phyloP scores from a whole-genome alignment of 2,329 filamentous ascomycete species.

The Exserohilum rostratum region DNA sequence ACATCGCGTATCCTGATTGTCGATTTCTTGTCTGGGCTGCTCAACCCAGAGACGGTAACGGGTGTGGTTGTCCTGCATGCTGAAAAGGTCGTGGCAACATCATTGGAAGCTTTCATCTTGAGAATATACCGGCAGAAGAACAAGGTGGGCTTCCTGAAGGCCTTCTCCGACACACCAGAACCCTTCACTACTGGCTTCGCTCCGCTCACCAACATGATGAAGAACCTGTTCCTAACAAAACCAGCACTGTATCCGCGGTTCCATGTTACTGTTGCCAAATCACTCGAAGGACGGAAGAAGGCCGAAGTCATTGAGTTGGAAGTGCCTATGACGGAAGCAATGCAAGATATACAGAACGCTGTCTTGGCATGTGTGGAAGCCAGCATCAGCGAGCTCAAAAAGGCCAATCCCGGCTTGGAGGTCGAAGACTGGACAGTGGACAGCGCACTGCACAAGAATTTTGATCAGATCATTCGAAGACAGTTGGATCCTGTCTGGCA shows the following conservation, averaged over 20 bases:
- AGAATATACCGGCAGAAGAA: conserved; percentile 94
- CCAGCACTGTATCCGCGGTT: conserved; percentile 92
- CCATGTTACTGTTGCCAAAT: conserved; percentile 86
- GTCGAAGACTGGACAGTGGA: conserved; percentile 98
- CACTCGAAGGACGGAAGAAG: conserved; percentile 87
- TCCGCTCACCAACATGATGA: conserved; percentile 86
- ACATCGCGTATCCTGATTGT: conserved; percentile 95
- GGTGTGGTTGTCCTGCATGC: conserved; percentile 88
- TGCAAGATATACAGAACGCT: conserved; percentile 92
- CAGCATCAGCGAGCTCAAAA: conserved; percentile 92
- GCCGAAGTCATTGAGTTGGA: conserved; percentile 97
- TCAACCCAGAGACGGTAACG: conserved; percentile 84
- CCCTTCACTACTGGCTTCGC: conserved; percentile 88
- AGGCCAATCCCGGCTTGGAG: conserved; percentile 85
- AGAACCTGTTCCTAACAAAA: conserved; percentile 88
- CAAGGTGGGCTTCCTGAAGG: conserved; percentile 90
- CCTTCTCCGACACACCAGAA: conserved; percentile 92
- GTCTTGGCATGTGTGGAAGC: conserved; percentile 96
- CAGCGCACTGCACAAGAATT: conserved; percentile 88
- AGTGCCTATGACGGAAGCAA: conserved; percentile 91
- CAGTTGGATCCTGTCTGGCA: conserved; percentile 98
- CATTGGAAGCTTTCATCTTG: conserved; percentile 91
- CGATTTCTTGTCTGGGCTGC: conserved; percentile 82
- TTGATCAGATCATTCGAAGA: conserved; percentile 84
- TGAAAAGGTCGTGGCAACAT: conserved; percentile 83